phyloP scores from a whole-genome alignment of 768 basidiomycete genomes.

The Boletus fagicola region DNA sequence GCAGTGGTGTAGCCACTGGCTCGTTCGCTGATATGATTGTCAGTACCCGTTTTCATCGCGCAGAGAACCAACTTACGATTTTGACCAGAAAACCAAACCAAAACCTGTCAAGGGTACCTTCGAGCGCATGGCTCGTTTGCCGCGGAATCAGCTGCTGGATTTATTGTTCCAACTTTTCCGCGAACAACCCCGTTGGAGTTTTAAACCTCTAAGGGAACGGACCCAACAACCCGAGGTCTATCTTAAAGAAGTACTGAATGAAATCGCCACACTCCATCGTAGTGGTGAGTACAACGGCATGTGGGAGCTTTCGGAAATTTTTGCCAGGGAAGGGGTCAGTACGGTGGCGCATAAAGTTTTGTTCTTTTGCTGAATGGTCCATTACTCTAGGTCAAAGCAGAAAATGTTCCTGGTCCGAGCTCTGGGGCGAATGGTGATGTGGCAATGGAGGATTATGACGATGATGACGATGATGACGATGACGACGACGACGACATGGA shows the following conservation, averaged over 20 bases:
- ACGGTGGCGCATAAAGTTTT: neutral
- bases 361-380: constrained; percentile 5
- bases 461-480: constrained; percentile 50
- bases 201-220: constrained; percentile 71
- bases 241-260: constrained; percentile 76
- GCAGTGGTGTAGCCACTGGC: constrained; percentile 63
- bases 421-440: constrained; percentile 24
- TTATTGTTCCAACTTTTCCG: constrained; percentile 76
- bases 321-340: constrained; percentile 61
- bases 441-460: constrained; percentile 42
- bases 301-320: constrained; percentile 78
- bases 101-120: constrained; percentile 69
- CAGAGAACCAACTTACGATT: constrained; percentile 5
- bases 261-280: constrained; percentile 74
- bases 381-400: constrained; percentile 41
- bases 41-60: constrained; percentile 30
- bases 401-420: constrained; percentile 44
- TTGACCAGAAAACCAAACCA: constrained; percentile 54
- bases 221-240: constrained; percentile 87
- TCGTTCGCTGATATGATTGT: constrained; percentile 70
- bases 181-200: constrained; percentile 77
- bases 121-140: constrained; percentile 91
- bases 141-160: constrained; percentile 84
- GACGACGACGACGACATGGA: constrained; percentile 69
- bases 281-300: constrained; percentile 78